Percentiles rank a stretch among this genome's conserved stretches.
Conservation (phyloP, 805 yeast genomes). For the Candida manassasensis region DNA sequence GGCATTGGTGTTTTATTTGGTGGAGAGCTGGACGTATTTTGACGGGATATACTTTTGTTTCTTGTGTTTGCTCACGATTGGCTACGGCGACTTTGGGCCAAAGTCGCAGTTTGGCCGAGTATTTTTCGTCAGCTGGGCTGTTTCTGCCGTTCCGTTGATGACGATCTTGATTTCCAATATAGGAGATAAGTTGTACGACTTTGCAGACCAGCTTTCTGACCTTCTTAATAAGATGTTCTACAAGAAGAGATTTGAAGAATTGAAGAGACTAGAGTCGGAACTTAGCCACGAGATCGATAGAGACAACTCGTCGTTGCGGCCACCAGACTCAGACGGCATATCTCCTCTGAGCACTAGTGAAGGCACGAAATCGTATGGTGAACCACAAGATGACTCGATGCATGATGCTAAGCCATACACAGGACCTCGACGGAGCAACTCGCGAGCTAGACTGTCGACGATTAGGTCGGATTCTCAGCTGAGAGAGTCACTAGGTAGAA, state of each 20-base stretch:
- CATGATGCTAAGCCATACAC: neutral
- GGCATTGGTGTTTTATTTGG: slow-evolving; percentile 52
- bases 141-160: slow-evolving; percentile 83
- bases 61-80: slow-evolving; percentile 72
- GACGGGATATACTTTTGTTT: slow-evolving; percentile 72
- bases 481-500: neutral
- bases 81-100: slow-evolving; percentile 78
- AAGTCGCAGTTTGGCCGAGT: slow-evolving; percentile 58
- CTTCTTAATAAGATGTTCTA: slow-evolving; percentile 6
- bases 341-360: slow-evolving; percentile 11
- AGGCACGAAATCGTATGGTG: slow-evolving; percentile 2
- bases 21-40: slow-evolving; percentile 72
- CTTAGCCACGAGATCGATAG: slow-evolving; percentile 6
- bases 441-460: neutral
- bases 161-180: slow-evolving; percentile 69
- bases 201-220: slow-evolving; percentile 14
- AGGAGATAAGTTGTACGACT: slow-evolving; percentile 53
- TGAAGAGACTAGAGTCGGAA: slow-evolving; percentile 3
- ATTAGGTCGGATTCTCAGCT: neutral
- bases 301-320: slow-evolving; percentile 7
- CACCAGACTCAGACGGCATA: too few relatives aligned
- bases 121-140: slow-evolving; percentile 75
- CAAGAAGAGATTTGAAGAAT: slow-evolving; percentile 5
- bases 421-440: neutral
- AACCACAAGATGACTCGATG: neutral